These are phyloP conservation scores for Auriscalpium vulgare DNA, from an alignment of 768 basidiomycete species.

Conservation along the genomic window DNA sequence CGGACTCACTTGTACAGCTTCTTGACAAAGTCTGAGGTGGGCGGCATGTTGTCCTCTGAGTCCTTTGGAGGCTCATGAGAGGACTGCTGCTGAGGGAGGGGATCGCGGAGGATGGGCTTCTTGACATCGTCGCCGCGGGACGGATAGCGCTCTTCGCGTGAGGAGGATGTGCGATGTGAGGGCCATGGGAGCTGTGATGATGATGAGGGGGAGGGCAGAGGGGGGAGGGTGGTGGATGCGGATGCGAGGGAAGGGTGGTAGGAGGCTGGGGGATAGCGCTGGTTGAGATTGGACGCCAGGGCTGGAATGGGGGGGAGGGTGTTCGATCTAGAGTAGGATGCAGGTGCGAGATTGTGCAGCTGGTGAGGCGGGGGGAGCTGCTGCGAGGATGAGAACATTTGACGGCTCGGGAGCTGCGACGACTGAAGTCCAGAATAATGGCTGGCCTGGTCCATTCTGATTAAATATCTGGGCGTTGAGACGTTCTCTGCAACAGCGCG, in stretches of 20 bases:
- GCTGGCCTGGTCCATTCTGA: constrained; percentile 20
- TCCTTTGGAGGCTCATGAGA: constrained; percentile 12
- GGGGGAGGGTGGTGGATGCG: constrained; percentile 22
- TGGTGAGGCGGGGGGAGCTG: constrained; percentile 34
- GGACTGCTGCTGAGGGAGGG: constrained; percentile 7
- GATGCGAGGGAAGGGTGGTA: constrained; percentile 27
- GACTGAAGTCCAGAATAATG: constrained; percentile 16
- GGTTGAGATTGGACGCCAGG: constrained; percentile 19
- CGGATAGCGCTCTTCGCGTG: constrained; percentile 27
- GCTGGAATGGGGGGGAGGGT: constrained; percentile 33
- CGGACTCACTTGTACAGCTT: constrained; percentile 78
- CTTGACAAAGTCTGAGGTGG: constrained; percentile 92
- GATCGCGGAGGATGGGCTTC: constrained; percentile 13
- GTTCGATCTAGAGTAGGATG: constrained; percentile 29
- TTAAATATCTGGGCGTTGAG: constrained; percentile 10
- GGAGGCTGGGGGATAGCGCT: constrained; percentile 27
- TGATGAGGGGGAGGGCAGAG: constrained; percentile 18
- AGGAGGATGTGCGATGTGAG: constrained; percentile 24
- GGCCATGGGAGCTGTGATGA: constrained; percentile 24
- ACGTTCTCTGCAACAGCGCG: neutral
- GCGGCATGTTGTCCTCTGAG: constrained; percentile 68
- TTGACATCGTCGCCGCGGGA: constrained; percentile 20
- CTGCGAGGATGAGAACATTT: constrained; percentile 35
- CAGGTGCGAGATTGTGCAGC: constrained; percentile 29
- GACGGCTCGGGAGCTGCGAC: constrained; percentile 22